These are phyloP conservation scores for Lactarius deliciosus DNA, from an alignment of 768 basidiomycete genomes.

Conservation along the genomic window DNA sequence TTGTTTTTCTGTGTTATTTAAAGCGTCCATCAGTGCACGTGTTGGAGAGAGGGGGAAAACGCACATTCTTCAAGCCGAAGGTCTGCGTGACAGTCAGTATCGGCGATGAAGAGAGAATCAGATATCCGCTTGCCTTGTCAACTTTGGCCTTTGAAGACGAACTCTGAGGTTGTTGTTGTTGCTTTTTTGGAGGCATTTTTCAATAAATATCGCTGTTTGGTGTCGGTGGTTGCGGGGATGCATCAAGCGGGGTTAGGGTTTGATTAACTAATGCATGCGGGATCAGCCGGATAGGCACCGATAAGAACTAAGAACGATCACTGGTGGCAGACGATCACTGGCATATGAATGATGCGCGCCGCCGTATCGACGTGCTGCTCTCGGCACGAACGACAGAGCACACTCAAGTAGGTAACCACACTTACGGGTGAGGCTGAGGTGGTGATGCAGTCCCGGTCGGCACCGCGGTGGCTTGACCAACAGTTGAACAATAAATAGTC, in stretches of 20 bases:
- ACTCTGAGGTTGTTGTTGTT: conserved; percentile 49
- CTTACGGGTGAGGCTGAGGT: too few species aligned
- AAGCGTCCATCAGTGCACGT: conserved; percentile 13
- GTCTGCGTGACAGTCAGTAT: conserved; percentile 51
- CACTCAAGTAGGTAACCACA: too few species aligned
- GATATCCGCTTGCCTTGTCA: conserved; percentile 59
- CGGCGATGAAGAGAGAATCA: conserved; percentile 30
- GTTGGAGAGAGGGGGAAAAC: conserved; percentile 33
- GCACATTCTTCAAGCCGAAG: conserved; percentile 85
- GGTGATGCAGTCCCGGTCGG: not conserved
- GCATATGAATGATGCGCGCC: not conserved
- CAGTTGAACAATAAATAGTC: not conserved
- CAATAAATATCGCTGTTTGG: not conserved
- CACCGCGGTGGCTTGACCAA: not conserved
- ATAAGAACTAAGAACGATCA: not conserved
- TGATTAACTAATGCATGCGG: not conserved
- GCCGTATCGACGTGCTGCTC: too few species aligned
- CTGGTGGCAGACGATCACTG: not conserved
- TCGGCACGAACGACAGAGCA: too few species aligned
- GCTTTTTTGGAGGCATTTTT: conserved; percentile 81
- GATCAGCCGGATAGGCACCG: too few species aligned
- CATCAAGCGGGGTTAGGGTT: conserved; percentile 15
- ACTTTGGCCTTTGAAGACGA: conserved; percentile 72
- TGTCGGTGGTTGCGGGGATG: not conserved
- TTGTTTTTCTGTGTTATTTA: conserved; percentile 74